Conservation (phyloP, 2,329 filamentous ascomycete species). For the Colletotrichum sp. region DNA sequence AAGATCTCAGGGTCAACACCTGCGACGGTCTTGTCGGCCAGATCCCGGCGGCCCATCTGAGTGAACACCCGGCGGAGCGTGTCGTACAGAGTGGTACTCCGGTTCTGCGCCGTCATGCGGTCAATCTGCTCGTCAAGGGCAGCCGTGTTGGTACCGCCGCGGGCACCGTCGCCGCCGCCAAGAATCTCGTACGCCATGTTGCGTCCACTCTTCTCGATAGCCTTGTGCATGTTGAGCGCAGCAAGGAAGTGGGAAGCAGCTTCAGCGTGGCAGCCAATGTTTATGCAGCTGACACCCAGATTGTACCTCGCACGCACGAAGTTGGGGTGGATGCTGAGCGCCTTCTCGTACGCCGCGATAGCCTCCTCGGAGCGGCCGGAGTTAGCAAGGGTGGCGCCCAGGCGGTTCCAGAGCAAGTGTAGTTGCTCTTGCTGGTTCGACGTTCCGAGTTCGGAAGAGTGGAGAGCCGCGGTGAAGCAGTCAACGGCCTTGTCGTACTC, state of each 20-base stretch:
- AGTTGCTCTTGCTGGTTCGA: constrained; percentile 86
- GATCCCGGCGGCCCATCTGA: constrained; percentile 88
- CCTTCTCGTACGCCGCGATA: constrained; percentile 94
- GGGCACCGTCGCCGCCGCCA: constrained; percentile 48
- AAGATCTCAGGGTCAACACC: constrained; percentile 93
- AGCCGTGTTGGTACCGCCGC: constrained; percentile 47
- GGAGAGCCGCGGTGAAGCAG: constrained; percentile 93
- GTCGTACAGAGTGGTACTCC: constrained; percentile 96
- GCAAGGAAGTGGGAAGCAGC: constrained; percentile 92
- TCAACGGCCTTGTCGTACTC: constrained; percentile 99
- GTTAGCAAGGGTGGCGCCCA: constrained; percentile 95
- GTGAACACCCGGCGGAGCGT: constrained; percentile 94
- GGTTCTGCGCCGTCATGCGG: constrained; percentile 90
- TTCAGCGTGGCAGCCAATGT: constrained; percentile 93
- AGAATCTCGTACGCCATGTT: constrained; percentile 86
- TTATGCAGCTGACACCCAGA: constrained; percentile 94
- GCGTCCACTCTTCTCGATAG: constrained; percentile 84
- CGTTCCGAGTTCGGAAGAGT: constrained; percentile 81
- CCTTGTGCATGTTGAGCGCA: constrained; percentile 93
- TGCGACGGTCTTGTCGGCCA: constrained; percentile 85
- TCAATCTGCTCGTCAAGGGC: constrained; percentile 76
- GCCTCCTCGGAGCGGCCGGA: constrained; percentile 92
- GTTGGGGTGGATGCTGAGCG: constrained; percentile 87
- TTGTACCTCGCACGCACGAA: constrained; percentile 98
- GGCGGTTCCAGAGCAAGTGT: constrained; percentile 95